Evolutionary conservation across 441 rosid genomes (phyloP).

Genomic region (Populus hybrid): DNA sequence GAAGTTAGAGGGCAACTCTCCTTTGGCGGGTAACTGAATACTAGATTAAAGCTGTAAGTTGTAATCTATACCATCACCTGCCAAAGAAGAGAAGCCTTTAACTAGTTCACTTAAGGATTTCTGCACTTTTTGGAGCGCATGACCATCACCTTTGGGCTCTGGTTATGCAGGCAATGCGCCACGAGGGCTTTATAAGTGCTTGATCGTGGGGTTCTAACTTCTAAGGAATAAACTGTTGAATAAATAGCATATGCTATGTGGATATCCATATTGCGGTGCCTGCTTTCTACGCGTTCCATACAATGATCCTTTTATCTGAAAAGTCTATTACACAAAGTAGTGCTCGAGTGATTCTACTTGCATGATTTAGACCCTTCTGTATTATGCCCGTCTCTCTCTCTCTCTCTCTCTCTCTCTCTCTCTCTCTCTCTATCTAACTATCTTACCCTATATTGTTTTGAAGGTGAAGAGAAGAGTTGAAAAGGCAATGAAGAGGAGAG

Average conservation of each 20-base stretch:
- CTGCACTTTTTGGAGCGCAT: too few relatives aligned
- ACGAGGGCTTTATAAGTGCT: constrained; percentile 1
- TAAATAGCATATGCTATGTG: neutral
- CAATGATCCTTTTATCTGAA: neutral
- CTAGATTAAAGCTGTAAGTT: neutral
- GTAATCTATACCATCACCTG: neutral
- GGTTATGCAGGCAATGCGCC: neutral
- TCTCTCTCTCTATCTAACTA: too few relatives aligned
- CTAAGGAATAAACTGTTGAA: neutral
- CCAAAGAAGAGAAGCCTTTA: neutral
- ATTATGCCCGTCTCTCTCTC: neutral
- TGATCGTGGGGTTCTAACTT: neutral
- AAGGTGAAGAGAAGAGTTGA: neutral
- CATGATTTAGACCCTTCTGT: neutral
- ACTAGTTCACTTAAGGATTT: neutral
- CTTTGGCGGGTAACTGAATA: neutral
- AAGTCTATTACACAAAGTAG: neutral
- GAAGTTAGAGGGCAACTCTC: constrained; percentile 6
- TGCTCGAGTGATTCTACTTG: neutral
- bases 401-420: neutral
- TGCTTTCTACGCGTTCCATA: neutral
- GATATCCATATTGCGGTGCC: neutral
- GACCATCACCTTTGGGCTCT: neutral
- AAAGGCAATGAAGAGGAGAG: neutral
- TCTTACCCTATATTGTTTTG: neutral